A percentile compares a stretch with the other conserved stretches of the same genome.
Evolutionary conservation across 2,329 filamentous ascomycete genomes (phyloP).

Genomic region (Ceratocystis colombiana): DNA sequence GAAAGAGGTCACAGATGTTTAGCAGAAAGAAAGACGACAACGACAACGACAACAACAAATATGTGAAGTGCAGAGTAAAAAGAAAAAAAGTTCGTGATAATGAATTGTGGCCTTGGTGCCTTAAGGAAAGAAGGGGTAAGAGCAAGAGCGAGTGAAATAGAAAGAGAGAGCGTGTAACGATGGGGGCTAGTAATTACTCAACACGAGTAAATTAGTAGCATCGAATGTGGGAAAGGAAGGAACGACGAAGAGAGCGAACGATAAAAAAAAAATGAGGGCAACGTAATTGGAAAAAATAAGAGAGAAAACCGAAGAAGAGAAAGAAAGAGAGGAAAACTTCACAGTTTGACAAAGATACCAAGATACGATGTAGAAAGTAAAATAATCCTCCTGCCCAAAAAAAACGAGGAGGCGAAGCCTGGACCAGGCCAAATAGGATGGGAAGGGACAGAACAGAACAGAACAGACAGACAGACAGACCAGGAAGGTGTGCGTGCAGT

Average conservation of each 20-base stretch:
- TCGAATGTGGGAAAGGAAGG: neutral
- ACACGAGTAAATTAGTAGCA: neutral
- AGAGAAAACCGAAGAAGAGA: neutral
- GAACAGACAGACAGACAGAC: neutral
- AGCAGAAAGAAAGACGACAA: neutral
- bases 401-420: constrained; percentile 7
- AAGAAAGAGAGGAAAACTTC: neutral
- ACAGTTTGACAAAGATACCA: neutral
- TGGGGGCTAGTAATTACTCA: neutral
- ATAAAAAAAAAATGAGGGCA: neutral
- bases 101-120: neutral
- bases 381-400: neutral
- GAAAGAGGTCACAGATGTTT: neutral
- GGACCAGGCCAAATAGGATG: neutral
- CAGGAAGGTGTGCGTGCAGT: neutral
- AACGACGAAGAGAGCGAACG: neutral
- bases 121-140: neutral
- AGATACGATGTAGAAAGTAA: neutral
- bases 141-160: neutral
- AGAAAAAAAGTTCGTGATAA: constrained; percentile 1
- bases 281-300: neutral
- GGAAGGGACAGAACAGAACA: neutral
- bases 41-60: neutral
- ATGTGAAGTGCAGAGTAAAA: neutral
- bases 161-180: constrained; percentile 9